Base-by-base conservation (phyloP, 805 yeast species). In the Jamesozyma lodderae region DNA sequence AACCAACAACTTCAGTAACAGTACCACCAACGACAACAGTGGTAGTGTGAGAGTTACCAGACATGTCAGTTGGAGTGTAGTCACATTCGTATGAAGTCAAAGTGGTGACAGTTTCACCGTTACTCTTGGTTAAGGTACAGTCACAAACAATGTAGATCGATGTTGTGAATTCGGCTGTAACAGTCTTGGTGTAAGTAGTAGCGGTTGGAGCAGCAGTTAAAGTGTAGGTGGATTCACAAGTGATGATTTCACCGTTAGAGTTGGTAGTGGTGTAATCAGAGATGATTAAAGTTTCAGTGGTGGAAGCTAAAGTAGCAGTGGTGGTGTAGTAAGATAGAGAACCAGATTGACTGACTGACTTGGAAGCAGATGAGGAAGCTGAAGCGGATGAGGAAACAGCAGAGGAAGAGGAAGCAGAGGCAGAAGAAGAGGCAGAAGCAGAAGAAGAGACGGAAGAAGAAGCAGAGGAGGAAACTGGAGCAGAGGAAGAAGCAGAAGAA, bases 41-140 rank as follows among this genome's bases (percentile, higher is more conserved):
- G 17, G 31, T 29, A 8, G 31, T 18, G 43, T 35, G 23, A 30
- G 38, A 36, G 21, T 36, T 20, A 29, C 38, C 38, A 23, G 38
- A 36, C 38, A 36, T 36, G 30, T 36, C 38, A 30, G 38, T 30
- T 36, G 38, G 38, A 29, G 38, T 36, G 34, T 22, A 36, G 18
- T 28, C 24, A 30, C 24, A 23, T 14, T 29, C 24, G 33, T 23
- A 36, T 13, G 38, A 23, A 18, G 38, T 36, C 17, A 36, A 23
- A 29, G 38, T 36, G 17, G 29, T n/a, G 15, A 36, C 38, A 13
- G 33, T 27, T 27, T 27, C 30, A 27, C 30, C 30, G 10, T 27
- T 27, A n/a, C 18, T 14, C 18, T 27, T 27, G 5, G 30, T 27
- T 9, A n/a, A 27, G 10, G 18, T 27, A 27, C 30, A 27, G 15